Base-by-base conservation (phyloP, 2,329 filamentous ascomycete species). In the Parasarocladium wereldwijsianum region DNA sequence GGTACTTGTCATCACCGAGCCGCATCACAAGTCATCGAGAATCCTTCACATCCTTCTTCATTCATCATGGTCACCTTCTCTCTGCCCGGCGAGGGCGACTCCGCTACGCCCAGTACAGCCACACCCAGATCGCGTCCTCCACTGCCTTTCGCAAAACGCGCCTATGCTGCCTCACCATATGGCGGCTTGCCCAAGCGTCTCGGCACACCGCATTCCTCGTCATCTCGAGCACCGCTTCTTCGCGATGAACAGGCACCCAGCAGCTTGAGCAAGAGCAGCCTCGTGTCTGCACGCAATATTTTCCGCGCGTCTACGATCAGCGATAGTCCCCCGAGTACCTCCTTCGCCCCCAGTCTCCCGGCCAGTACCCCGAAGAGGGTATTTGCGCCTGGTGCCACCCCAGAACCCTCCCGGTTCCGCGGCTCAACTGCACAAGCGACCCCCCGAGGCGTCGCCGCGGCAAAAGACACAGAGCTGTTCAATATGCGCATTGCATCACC, bases 401-500 rank as follows among this genome's bases (percentile, higher is more conserved):
- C 62, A 13, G 60, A 55, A 32, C 48, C 54, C 24, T 52, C 48
- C 43, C 43, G 57, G 41, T 55, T 55, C 29, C 58, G 62, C 26
- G 58, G 58, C 33, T 55, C 55, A 2, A 60, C 56, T 22, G 54
- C 57, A 17, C 60, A 68, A 42, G 55, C 56, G 29, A 59, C 55
- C 5, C 55, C 60, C 14, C 59, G 59, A 21, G 64, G 62, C 33
- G 54, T 71, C 54, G 55, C 60, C 38, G 52, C 60, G 16, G 55
- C 59, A 5, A 46, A 55, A 3, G 58, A 62, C 12, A 60, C 58
- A 36, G 64, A 71, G 25, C 55, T 67, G 11, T 74, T 74, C 41
- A 47, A 57, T 17, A 66, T 71, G 66, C 64, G 65, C 40, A 74
- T 74, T 34, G 56, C 64, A 15, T 66, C 64, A 12, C 69, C 69